Evolutionary conservation across 2,329 filamentous ascomycete species (phyloP).

Genomic region (Pestalotiopsis sp.): DNA sequence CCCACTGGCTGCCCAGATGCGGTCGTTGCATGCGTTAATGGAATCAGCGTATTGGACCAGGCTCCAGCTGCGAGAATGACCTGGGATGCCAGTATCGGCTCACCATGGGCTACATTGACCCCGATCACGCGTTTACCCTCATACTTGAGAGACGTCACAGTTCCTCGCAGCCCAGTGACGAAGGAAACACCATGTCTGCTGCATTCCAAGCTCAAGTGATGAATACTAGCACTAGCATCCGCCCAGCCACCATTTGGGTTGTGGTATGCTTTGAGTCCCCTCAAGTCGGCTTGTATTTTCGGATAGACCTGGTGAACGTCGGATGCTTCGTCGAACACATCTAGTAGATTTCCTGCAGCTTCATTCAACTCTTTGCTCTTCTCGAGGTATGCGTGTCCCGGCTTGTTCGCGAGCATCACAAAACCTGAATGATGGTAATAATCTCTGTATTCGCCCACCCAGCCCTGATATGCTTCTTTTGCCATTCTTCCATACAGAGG

Average conservation of each 20-base stretch:
- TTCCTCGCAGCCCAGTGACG: neutral
- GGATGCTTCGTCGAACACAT: neutral
- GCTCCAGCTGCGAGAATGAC: neutral
- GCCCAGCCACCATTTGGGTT: neutral
- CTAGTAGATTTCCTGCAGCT: neutral
- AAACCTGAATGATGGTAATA: neutral
- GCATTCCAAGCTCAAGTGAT: neutral
- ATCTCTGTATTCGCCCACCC: neutral
- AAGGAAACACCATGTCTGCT: neutral
- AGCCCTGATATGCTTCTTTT: neutral
- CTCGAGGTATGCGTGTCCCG: neutral
- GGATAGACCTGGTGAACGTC: neutral
- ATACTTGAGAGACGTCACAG: neutral
- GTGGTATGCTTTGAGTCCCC: conserved; percentile 2
- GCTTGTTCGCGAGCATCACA: neutral
- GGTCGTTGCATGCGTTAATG: neutral
- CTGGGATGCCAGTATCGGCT: neutral
- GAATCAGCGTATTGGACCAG: neutral
- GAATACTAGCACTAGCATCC: neutral
- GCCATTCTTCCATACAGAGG: neutral
- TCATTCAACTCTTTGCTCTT: neutral
- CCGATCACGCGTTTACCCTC: neutral
- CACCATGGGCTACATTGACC: neutral
- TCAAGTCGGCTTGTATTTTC: neutral
- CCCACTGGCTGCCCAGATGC: conserved; percentile 1